Base-by-base conservation (phyloP, 192 early-diverging fungal genomes). In the Coemansia sp. region DNA sequence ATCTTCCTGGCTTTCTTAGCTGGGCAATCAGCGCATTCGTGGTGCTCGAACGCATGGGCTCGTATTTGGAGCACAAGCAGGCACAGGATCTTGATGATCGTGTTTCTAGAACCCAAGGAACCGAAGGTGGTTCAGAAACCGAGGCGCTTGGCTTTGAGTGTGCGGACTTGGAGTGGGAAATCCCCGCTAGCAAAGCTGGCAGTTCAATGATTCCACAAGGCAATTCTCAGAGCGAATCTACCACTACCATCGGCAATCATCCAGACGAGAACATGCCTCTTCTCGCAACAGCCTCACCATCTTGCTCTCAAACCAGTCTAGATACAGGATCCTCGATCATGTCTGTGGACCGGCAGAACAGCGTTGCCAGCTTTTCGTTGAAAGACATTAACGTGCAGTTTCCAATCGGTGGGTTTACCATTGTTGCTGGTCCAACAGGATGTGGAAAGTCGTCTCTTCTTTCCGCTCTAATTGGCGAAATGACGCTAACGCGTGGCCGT, bases 381-480 rank as follows among this genome's bases (percentile, higher is more conserved):
- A 75, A 68, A 39, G 79, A 91, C 51, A 45, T 95, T 11, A 85
- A 85, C 61, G 57, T 93, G 14, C 73, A 72, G n/a, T 91, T 97
- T 75, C 89, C 90, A 11, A 51, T 63, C 13, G 86, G 86, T 49
- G 85, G 87, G 38, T 81, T 95, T 19, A 87, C 90, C 17, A 79
- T 95, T 13, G 72, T 96, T 43, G 88, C 88, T 55, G 96, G 96
- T 7, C 85, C 91, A 38, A 97, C 95, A 19, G 96, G 95, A 4
- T 84, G 86, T 20, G 96, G 96, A 53, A 98, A 98, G 71, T 88
- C 90, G 7, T 89, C 88, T 16, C 67, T 98, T 55, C 74, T 96
- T 12, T 67, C 88, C 12, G 90, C 92, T 41, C 85, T 96, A 25
- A 72, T 96, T 9, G 93, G 93, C 42, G 94, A 97, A 77, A 90